phyloP scores from a whole-genome alignment of 2,329 filamentous ascomycete species.

The Phoma sp. region DNA sequence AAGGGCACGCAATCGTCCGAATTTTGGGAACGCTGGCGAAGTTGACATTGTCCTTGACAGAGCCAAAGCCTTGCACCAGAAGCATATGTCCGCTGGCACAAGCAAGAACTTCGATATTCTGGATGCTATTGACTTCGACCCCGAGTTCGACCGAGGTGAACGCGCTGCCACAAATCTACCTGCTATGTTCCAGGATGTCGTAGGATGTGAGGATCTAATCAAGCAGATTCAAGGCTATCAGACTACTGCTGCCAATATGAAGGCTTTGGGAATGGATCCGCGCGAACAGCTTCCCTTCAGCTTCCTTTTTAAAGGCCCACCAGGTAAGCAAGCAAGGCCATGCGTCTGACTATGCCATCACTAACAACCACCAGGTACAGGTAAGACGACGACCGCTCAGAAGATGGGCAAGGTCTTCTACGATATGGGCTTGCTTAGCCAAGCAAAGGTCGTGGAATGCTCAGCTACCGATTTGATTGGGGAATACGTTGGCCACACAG shows the following conservation, averaged over 20 bases:
- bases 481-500: constrained; percentile 73
- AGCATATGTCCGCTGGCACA: constrained; percentile 47
- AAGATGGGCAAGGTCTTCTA: constrained; percentile 80
- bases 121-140: constrained; percentile 64
- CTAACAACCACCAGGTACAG: constrained; percentile 60
- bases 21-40: constrained; percentile 78
- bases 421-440: constrained; percentile 72
- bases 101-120: constrained; percentile 40
- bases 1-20: constrained; percentile 66
- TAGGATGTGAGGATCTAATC: constrained; percentile 66
- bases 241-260: constrained; percentile 60
- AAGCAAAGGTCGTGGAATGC: constrained; percentile 67
- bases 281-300: constrained; percentile 68
- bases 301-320: constrained; percentile 72
- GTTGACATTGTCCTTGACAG: constrained; percentile 72
- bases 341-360: background rate
- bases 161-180: constrained; percentile 57
- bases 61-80: constrained; percentile 63
- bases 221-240: constrained; percentile 63
- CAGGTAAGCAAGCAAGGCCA: constrained; percentile 55
- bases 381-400: constrained; percentile 76
- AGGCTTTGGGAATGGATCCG: constrained; percentile 61
- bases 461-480: constrained; percentile 75
- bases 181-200: constrained; percentile 64
- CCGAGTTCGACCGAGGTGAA: constrained; percentile 63